Evolutionary conservation across 2,329 filamentous ascomycete genomes (phyloP), one percentile per base, ranked within the genome.

Genomic region (Aureobasidium namibiae): DNA sequence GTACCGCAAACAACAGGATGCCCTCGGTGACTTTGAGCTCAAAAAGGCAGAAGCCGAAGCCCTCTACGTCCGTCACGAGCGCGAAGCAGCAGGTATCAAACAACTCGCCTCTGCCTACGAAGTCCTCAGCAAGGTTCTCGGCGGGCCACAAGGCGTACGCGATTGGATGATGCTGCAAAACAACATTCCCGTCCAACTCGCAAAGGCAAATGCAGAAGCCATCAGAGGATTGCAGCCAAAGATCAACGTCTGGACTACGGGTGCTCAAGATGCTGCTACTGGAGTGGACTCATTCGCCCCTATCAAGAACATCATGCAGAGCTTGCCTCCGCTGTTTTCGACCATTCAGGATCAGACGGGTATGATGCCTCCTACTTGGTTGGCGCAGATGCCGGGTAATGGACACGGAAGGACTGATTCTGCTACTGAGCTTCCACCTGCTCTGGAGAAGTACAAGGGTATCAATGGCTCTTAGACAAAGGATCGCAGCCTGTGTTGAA

Each of bases 301-400:
- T 4, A 86, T 94, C 74, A 80, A 89, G 64, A 92, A 92, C 65
- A 80, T 95, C 38, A 92, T 94, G 75, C 90, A 94, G 78, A 88
- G 85, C 70, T 76, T 95, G 62, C 90, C 90, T 36, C 90, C 90
- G 5, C 78, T 95, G 21, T 85, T 95, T 75, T 85, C 82, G 10
- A 95, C 90, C 0, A 92, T 95, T 67, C 87, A 94, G 66, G 90
- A 95, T 61, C 90, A 95, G 77, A 95, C 90, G 0, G 90, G 90
- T 0, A 91, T 95, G 67, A 80, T 81, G 1, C 83, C 92, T 7
- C 90, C 90, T 1, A 82, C 82, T 67, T 95, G 90, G 90, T 64
- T 83, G 65, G 78, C 78, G 59, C 75, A 81, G 65, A 80, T 83
- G 78, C 78, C 79, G 45, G 26, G 26, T 29, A 56, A 24, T 66